phyloP scores from a whole-genome alignment of 805 yeast genomes.

The Lachancea dasiensis region DNA sequence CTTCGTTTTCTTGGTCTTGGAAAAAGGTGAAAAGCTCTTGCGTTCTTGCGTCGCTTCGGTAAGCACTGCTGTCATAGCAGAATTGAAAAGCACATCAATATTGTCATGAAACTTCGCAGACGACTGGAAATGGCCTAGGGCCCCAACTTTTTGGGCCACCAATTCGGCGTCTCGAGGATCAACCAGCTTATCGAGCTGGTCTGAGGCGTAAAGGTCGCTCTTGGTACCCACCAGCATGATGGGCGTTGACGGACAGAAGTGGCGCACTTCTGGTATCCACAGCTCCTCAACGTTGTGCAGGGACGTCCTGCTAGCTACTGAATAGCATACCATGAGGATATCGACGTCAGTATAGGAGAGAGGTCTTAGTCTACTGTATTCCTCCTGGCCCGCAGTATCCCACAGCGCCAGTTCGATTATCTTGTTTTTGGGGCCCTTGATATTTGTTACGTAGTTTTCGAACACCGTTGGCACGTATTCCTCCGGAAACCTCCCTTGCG shows the following conservation, averaged over 20 bases:
- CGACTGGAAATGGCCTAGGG: slow-evolving; percentile 69
- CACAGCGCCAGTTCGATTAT: slow-evolving; percentile 66
- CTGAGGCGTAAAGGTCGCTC: slow-evolving; percentile 45
- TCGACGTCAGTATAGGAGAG: slow-evolving; percentile 76
- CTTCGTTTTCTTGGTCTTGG: not conserved
- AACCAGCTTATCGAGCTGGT: slow-evolving; percentile 18
- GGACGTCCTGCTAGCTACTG: slow-evolving; percentile 56
- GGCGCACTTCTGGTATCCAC: slow-evolving; percentile 85
- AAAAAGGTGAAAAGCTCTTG: not conserved
- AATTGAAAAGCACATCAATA: slow-evolving; percentile 60
- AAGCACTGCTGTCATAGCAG: slow-evolving; percentile 38
- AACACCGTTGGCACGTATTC: slow-evolving; percentile 78
- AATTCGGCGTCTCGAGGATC: slow-evolving; percentile 46
- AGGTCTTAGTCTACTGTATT: slow-evolving; percentile 74
- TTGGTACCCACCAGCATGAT: slow-evolving; percentile 79
- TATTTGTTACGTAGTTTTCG: slow-evolving; percentile 65
- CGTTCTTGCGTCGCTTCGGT: slow-evolving; percentile 7
- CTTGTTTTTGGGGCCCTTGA: slow-evolving; percentile 43
- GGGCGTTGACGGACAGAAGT: slow-evolving; percentile 78
- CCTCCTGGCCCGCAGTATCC: slow-evolving; percentile 93
- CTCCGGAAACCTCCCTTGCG: slow-evolving; percentile 64
- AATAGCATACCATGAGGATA: slow-evolving; percentile 67
- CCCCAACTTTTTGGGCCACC: slow-evolving; percentile 56
- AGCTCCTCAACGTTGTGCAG: slow-evolving; percentile 68
- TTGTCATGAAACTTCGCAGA: slow-evolving; percentile 69